phyloP scores from a whole-genome alignment of 73 alveolate species.

The Uronychia binucleata region DNA sequence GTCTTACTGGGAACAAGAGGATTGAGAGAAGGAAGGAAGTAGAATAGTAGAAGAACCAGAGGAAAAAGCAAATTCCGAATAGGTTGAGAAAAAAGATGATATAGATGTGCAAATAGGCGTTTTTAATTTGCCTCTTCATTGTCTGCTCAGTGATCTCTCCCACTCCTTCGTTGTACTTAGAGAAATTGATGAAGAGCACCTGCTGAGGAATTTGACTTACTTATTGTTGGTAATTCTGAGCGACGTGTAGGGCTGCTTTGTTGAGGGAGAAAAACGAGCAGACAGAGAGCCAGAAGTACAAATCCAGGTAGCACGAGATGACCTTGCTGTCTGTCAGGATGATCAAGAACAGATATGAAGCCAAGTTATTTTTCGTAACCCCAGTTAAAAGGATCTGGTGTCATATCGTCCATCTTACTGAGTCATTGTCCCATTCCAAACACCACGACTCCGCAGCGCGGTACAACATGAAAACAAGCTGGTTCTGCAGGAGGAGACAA shows the following conservation, averaged over 20 bases:
- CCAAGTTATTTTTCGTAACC: background rate
- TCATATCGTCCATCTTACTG: no score
- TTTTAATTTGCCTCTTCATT: background rate
- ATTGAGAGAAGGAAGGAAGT: background rate
- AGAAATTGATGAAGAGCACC: background rate
- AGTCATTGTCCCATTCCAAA: background rate
- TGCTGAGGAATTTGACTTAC: background rate
- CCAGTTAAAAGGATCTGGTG: background rate
- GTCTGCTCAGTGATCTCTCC: background rate
- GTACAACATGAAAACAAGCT: background rate
- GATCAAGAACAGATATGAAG: background rate
- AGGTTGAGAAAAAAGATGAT: background rate
- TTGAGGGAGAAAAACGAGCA: background rate
- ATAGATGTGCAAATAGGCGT: background rate
- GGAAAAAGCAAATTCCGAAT: background rate
- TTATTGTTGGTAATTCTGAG: background rate
- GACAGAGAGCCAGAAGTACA: background rate
- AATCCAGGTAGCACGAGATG: background rate
- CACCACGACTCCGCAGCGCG: background rate
- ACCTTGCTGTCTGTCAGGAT: background rate
- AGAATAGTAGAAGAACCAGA: background rate
- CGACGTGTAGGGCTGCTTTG: constrained; percentile 1
- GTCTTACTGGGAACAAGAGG: background rate
- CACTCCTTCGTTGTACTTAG: background rate
- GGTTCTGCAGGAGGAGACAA: no score